A percentile compares a stretch with the other conserved stretches of the same genome.
These are phyloP conservation scores for Blastobotrys muscicola DNA, from an alignment of 805 yeast species.

Conservation along the genomic window DNA sequence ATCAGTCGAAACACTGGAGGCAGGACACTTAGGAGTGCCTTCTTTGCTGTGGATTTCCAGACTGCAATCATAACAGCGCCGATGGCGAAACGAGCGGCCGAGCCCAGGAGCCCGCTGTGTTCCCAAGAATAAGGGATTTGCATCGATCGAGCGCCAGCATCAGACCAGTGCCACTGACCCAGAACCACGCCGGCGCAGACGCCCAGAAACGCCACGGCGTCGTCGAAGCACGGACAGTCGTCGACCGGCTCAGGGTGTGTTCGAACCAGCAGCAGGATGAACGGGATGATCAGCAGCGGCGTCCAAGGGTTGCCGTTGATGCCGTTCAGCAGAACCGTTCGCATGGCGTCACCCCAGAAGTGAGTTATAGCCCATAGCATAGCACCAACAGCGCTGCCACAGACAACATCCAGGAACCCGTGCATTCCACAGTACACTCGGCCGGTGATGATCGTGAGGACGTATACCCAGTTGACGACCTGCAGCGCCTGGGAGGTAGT, in stretches of 20 bases:
- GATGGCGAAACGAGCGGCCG: conserved; percentile 40
- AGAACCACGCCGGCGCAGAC: conserved; percentile 72
- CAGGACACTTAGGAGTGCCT: conserved; percentile 46
- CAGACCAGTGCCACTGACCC: conserved; percentile 38
- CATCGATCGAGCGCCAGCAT: conserved; percentile 6
- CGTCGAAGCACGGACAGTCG: conserved; percentile 94
- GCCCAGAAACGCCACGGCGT: conserved; percentile 85
- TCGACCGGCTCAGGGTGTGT: conserved; percentile 80
- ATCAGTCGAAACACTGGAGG: conserved; percentile 47
- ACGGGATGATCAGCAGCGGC: conserved; percentile 19
- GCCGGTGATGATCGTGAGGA: conserved; percentile 61
- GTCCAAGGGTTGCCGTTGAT: conserved; percentile 2
- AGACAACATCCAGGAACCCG: conserved; percentile 66
- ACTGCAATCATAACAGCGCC: conserved; percentile 55
- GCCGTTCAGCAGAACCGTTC: conserved; percentile 31
- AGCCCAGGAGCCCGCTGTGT: conserved; percentile 19
- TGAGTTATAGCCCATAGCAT: conserved; percentile 41
- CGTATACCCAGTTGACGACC: conserved; percentile 35
- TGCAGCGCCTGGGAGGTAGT: conserved; percentile 4
- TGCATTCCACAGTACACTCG: conserved; percentile 96
- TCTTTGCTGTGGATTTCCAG: conserved; percentile 73
- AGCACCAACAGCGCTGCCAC: conserved; percentile 60
- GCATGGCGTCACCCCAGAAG: conserved; percentile 35
- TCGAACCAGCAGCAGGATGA: conserved; percentile 44
- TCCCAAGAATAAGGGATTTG: conserved; percentile 12